A percentile compares a stretch with the other conserved stretches of the same genome.
phyloP scores from a whole-genome alignment of 495 filamentous ascomycete genomes.

The Emericellopsis terricola region DNA sequence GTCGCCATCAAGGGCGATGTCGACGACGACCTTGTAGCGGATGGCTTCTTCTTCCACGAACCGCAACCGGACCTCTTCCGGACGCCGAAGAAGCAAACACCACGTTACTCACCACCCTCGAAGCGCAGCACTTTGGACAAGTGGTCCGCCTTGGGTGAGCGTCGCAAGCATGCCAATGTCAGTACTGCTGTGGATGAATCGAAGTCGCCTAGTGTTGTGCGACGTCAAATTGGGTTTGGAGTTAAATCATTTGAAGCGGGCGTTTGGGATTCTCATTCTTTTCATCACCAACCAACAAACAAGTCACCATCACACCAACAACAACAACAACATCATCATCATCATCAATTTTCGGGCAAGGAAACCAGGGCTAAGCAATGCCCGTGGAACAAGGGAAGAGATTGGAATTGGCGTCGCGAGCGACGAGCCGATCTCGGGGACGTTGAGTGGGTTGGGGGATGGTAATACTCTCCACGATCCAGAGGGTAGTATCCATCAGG shows the following conservation, averaged over 20 bases:
- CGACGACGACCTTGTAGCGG: conserved; percentile 38
- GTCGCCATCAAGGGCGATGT: conserved; percentile 24
- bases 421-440: conserved; percentile 51
- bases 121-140: conserved; percentile 50
- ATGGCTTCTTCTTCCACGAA: conserved; percentile 55
- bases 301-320: conserved; percentile 5
- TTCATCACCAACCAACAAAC: conserved; percentile 7
- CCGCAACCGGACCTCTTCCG: conserved; percentile 23
- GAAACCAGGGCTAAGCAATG: conserved; percentile 29
- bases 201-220: conserved; percentile 21
- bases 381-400: conserved; percentile 28
- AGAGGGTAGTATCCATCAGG: too few relatives aligned
- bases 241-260: conserved; percentile 16
- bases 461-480: too few relatives aligned
- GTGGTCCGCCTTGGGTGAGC: conserved; percentile 72
- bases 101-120: conserved; percentile 31
- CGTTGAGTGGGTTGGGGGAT: conserved; percentile 80
- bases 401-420: conserved; percentile 49
- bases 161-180: conserved; percentile 46
- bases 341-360: conserved; percentile 15
- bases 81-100: conserved; percentile 11
- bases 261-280: conserved; percentile 14
- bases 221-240: conserved; percentile 15
- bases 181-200: conserved; percentile 24
- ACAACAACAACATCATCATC: conserved; percentile 10